Percentiles rank a stretch among this genome's conserved stretches.
phyloP scores from a whole-genome alignment of 805 yeast species.

The Metschnikowia chrysomelidarum region DNA sequence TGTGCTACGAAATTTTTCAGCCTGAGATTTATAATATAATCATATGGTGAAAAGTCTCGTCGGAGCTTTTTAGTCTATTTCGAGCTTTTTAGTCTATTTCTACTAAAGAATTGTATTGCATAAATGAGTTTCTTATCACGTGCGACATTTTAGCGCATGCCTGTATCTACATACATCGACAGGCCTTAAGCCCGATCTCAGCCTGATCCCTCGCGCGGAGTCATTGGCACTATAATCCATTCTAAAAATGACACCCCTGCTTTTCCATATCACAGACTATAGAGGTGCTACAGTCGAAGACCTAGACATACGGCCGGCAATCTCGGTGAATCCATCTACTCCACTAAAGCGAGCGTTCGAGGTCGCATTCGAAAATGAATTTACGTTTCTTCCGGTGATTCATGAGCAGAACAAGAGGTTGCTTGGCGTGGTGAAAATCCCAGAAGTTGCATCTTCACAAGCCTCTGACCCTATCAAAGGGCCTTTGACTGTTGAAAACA shows the following conservation, averaged over 20 bases:
- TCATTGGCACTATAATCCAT: too few relatives aligned
- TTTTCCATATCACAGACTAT: constrained; percentile 37
- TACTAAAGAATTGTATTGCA: too few relatives aligned
- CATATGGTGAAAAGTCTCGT: too few relatives aligned
- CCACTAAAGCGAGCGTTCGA: constrained; percentile 50
- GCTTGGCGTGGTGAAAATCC: constrained; percentile 48
- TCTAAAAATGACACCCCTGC: constrained; percentile 10
- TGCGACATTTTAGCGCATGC: too few relatives aligned
- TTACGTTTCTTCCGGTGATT: constrained; percentile 53
- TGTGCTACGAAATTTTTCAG: too few relatives aligned
- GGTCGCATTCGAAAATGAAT: constrained; percentile 53
- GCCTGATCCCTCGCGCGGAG: too few relatives aligned
- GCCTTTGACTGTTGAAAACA: constrained; percentile 31
- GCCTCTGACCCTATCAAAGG: constrained; percentile 6
- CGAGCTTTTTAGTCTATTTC: too few relatives aligned
- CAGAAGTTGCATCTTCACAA: constrained; percentile 22
- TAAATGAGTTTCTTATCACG: too few relatives aligned
- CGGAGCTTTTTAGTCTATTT: too few relatives aligned
- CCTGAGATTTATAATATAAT: too few relatives aligned
- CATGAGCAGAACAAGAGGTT: constrained; percentile 43
- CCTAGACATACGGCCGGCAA: constrained; percentile 56
- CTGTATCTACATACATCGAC: too few relatives aligned
- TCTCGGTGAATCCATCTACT: constrained; percentile 49
- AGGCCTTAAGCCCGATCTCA: too few relatives aligned
- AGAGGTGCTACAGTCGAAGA: constrained; percentile 59